Evolutionary conservation across 2,329 filamentous ascomycete genomes (phyloP), one percentile per base, ranked within the genome.

Genomic region (Cladosporium velox): DNA sequence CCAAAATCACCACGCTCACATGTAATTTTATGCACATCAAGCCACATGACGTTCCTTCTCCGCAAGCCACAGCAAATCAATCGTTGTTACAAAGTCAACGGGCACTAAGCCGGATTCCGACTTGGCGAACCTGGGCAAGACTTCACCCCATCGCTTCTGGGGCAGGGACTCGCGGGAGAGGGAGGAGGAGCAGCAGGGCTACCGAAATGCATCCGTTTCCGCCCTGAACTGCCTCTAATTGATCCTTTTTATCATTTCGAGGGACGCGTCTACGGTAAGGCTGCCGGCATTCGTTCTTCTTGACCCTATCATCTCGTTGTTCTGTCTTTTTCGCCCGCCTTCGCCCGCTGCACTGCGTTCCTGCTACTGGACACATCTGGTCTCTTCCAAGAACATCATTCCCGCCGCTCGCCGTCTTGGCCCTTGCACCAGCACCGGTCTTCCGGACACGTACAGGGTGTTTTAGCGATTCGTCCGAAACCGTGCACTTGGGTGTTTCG

Each of bases 111-210:
- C 41, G 41, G 41, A 47, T 47, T 21, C 52, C 52, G 52, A 55
- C 52, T 55, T 55, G 52, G 52, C 52, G 15, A 34, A 34, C 11
- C 52, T 55, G 52, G 52, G 52, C 52, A 12, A 12, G 8, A 34
- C 30, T 32, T 32, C 26, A 32, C 52, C 41, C 41, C 30, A 55
- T 55, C 26, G 14, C 28, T 32, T 55, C 30, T 55, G 28, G 18
- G n/a, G 52, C 52, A 55, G 52, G 59, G 44, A 47, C 59, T 49
- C 35, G 30, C 59, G 38, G 58, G 15, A 61, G 41, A 44, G 24
- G 38, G 15, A 49, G 38, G 14, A 11, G 28, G 28, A 55, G 52
- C 15, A 34, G 28, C 14, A 30, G 51, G 15, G 51, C 51, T 30
- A n/a, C 24, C 59, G 38, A 34, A 28, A 49, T 34, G 59, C 41